Evolutionary conservation across 164 flowering plant genomes (phyloP).

Genomic region (Warburgia ugandensis): DNA sequence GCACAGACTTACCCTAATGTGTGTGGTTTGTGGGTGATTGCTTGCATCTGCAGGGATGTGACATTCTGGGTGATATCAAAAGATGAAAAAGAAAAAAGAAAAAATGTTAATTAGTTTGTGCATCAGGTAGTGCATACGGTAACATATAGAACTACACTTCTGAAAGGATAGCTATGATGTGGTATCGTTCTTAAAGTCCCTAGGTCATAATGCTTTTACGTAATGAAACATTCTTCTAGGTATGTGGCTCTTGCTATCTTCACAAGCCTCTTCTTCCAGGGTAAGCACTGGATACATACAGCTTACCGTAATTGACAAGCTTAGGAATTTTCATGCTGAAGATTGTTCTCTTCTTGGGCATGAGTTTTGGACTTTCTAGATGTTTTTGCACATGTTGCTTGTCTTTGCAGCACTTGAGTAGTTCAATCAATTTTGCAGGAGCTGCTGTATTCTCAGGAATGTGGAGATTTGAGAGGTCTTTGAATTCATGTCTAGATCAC

Average conservation of each 20-base stretch:
- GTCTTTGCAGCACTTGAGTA: not conserved
- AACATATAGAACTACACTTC: not conserved
- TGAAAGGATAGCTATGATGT: not conserved
- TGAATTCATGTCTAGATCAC: constrained; percentile 39
- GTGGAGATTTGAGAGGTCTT: constrained; percentile 36
- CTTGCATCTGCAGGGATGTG: too few relatives aligned
- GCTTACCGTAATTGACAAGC: not conserved
- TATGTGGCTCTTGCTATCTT: not conserved
- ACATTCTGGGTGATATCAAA: not conserved
- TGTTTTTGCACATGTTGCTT: not conserved
- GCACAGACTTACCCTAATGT: too few relatives aligned
- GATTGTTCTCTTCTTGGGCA: too few relatives aligned
- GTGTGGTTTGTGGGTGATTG: too few relatives aligned
- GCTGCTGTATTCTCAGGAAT: constrained; percentile 38
- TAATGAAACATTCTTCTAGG: not conserved
- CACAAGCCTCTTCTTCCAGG: too few relatives aligned
- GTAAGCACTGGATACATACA: constrained; percentile 1
- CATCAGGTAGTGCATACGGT: not conserved
- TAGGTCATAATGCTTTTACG: not conserved
- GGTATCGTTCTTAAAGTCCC: not conserved
- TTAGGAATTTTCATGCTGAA: too few relatives aligned
- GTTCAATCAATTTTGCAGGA: constrained; percentile 31
- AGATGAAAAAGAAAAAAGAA: not conserved
- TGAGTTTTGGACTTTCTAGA: not conserved
- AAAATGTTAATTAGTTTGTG: not conserved